phyloP scores from a whole-genome alignment of 352 stramenopile species.

The Pythium brachiatum region DNA sequence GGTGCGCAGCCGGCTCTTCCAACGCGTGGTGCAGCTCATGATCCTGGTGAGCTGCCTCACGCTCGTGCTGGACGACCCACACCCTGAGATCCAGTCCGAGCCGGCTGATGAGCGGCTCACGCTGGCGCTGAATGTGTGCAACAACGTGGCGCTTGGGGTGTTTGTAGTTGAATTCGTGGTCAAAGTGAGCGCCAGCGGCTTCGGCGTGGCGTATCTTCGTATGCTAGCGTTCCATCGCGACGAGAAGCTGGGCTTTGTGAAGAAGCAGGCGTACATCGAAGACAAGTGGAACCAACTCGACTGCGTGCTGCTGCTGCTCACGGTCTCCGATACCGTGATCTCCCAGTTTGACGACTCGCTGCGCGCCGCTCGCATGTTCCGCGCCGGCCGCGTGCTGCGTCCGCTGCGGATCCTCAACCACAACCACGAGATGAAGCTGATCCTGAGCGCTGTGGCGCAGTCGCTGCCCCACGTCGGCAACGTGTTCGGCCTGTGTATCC shows the following conservation, averaged over 20 bases:
- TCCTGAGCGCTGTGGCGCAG: conserved; percentile 63
- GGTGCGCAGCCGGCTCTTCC: conserved; percentile 40
- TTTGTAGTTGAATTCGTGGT: conserved; percentile 59
- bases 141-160: conserved; percentile 45
- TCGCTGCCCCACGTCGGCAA: conserved; percentile 74
- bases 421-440: conserved; percentile 76
- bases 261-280: conserved; percentile 72
- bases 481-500: conserved; percentile 62
- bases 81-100: conserved; percentile 52
- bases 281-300: conserved; percentile 79
- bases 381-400: conserved; percentile 58
- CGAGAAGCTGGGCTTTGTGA: conserved; percentile 59
- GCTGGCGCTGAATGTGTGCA: conserved; percentile 35
- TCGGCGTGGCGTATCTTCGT: conserved; percentile 62
- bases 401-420: conserved; percentile 74
- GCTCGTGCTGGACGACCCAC: conserved; percentile 69
- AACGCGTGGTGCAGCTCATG: conserved; percentile 60
- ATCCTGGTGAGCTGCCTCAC: conserved; percentile 70
- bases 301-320: conserved; percentile 51
- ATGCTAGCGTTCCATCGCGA: conserved; percentile 60
- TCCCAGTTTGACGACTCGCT: conserved; percentile 39
- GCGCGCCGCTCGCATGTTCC: conserved; percentile 55
- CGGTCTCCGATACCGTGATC: conserved; percentile 57
- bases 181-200: conserved; percentile 53
- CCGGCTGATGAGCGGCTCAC: conserved; percentile 37